phyloP scores from a whole-genome alignment of 108 stramenopile genomes.

The Skeletonema grethae region DNA sequence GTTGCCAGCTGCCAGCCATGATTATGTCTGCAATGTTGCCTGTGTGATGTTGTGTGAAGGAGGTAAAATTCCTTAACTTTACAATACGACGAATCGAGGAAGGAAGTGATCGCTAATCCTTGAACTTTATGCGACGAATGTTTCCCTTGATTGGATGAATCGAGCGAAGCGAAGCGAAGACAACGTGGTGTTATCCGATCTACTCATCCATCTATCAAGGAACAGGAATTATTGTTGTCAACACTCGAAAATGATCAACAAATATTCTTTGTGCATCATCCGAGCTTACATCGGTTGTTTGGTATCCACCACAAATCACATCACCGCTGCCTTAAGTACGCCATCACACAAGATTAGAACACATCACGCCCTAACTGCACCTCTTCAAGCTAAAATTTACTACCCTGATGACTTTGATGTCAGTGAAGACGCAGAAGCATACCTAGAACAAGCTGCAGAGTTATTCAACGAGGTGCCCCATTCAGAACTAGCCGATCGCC shows the following conservation, averaged over 20 bases:
- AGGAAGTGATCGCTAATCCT: too few relatives aligned
- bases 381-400: slow-evolving; percentile 6
- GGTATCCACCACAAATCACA: background rate
- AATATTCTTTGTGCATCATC: background rate
- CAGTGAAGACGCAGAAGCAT: background rate
- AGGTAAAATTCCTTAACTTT: too few relatives aligned
- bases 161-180: too few relatives aligned
- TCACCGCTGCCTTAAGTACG: background rate
- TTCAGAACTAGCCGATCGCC: background rate
- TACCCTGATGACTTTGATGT: slow-evolving; percentile 12
- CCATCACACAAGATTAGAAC: background rate
- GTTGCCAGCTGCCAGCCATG: too few relatives aligned
- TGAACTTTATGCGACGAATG: too few relatives aligned
- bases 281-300: background rate
- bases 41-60: too few relatives aligned
- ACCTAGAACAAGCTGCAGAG: background rate
- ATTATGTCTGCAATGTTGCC: too few relatives aligned
- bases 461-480: background rate
- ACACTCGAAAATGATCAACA: background rate
- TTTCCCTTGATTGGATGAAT: too few relatives aligned
- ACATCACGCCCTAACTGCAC: background rate
- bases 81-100: too few relatives aligned
- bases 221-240: too few relatives aligned
- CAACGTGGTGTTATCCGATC: too few relatives aligned
- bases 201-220: too few relatives aligned